phyloP scores from a whole-genome alignment of 352 stramenopile species.

The Phytophthora megakarya region DNA sequence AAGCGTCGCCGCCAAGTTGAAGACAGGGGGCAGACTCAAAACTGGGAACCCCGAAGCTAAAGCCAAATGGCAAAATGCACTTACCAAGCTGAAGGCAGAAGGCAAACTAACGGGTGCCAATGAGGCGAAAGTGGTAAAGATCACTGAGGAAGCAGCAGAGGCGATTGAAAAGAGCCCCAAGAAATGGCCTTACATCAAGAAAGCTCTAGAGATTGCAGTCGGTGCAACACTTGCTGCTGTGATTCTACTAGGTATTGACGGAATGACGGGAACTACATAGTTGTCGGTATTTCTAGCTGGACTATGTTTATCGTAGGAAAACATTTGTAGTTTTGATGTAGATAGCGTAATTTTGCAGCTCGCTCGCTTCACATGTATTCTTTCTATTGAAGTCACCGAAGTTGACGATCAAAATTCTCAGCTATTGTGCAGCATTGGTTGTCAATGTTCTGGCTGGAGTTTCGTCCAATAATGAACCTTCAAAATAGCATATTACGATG shows the following conservation, averaged over 20 bases:
- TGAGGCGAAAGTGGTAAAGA: constrained; percentile 4
- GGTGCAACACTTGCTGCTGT: not conserved
- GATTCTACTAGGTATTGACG: constrained; percentile 13
- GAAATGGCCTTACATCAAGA: constrained; percentile 22
- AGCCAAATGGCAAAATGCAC: constrained; percentile 2
- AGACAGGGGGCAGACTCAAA: constrained; percentile 1
- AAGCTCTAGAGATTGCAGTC: constrained; percentile 12
- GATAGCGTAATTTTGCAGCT: too few relatives aligned
- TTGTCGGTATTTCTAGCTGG: too few relatives aligned
- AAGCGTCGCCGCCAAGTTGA: not conserved
- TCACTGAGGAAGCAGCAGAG: constrained; percentile 13
- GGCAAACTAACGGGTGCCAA: constrained; percentile 1
- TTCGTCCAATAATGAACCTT: too few relatives aligned
- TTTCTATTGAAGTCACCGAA: too few relatives aligned
- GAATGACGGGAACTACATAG: constrained; percentile 1
- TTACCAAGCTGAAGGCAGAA: constrained; percentile 3
- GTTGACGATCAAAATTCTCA: too few relatives aligned
- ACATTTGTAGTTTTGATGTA: too few relatives aligned
- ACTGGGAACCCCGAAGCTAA: not conserved
- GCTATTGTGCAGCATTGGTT: too few relatives aligned
- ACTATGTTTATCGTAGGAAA: too few relatives aligned
- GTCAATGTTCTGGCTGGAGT: too few relatives aligned
- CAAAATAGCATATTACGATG: too few relatives aligned
- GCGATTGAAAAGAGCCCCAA: constrained; percentile 10
- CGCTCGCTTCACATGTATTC: too few relatives aligned